These are phyloP conservation scores for Globisporangium ultimum DNA, from an alignment of 352 stramenopile species.

Conservation along the genomic window DNA sequence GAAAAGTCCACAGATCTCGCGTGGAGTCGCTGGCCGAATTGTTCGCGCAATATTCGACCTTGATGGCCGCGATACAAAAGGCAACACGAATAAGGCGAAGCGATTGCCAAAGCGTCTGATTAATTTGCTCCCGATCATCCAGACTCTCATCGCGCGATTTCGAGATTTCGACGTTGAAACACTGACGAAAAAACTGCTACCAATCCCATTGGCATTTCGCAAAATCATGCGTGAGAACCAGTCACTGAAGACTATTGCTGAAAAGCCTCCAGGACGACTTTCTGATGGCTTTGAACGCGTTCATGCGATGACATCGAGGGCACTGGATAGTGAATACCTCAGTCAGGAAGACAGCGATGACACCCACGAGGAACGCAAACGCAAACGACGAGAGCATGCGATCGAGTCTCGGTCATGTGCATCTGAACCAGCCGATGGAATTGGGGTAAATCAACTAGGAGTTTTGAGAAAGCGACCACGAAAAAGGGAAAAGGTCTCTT, in stretches of 20 bases:
- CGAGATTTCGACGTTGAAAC: slow-evolving; percentile 30
- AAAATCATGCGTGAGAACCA: slow-evolving; percentile 43
- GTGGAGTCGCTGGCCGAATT: slow-evolving; percentile 36
- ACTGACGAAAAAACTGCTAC: slow-evolving; percentile 28
- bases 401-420: slow-evolving; percentile 41
- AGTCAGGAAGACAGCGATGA: slow-evolving; percentile 40
- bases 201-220: slow-evolving; percentile 27
- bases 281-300: slow-evolving; percentile 10
- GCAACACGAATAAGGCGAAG: slow-evolving; percentile 18
- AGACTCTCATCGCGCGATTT: slow-evolving; percentile 41
- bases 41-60: slow-evolving; percentile 43
- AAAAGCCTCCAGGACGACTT: slow-evolving; percentile 6
- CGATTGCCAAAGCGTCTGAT: slow-evolving; percentile 54
- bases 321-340: slow-evolving; percentile 51
- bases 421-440: slow-evolving; percentile 11
- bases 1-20: slow-evolving; percentile 28
- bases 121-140: slow-evolving; percentile 56
- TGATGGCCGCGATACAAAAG: slow-evolving; percentile 11
- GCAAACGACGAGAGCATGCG: slow-evolving; percentile 44
- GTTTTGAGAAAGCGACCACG: background rate
- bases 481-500: background rate
- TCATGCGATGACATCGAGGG: slow-evolving; percentile 21
- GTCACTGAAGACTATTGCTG: slow-evolving; percentile 22
- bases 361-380: slow-evolving; percentile 26
- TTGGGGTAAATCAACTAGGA: no score